A percentile compares a stretch with the other conserved stretches of the same genome.
Conservation (phyloP, 805 yeast species). For the Ogataea chonburiensis region DNA sequence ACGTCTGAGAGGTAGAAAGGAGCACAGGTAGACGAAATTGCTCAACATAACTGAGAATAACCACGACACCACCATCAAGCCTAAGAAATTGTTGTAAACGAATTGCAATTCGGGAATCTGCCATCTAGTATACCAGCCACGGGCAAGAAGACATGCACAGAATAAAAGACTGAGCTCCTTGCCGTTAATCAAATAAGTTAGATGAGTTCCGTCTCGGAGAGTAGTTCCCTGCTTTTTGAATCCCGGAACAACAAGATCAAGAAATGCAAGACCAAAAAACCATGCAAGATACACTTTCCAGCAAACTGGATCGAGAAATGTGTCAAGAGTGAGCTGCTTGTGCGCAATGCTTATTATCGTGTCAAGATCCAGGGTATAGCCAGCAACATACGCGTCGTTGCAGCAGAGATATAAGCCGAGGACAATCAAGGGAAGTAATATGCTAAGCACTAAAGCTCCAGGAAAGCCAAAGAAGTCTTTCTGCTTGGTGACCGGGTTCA, state of each 20-base stretch:
- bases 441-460: conserved; percentile 68
- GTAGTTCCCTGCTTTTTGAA: conserved; percentile 65
- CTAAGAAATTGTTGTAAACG: conserved; percentile 65
- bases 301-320: conserved; percentile 44
- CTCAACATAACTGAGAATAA: conserved; percentile 65
- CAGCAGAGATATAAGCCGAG: conserved; percentile 57
- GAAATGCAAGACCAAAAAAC: conserved; percentile 62
- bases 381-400: conserved; percentile 58
- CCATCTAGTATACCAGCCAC: conserved; percentile 48
- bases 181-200: conserved; percentile 84
- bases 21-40: conserved; percentile 58
- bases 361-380: conserved; percentile 43
- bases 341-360: conserved; percentile 29
- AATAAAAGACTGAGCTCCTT: conserved; percentile 46
- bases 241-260: conserved; percentile 76
- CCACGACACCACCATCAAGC: conserved; percentile 61
- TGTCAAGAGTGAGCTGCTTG: conserved; percentile 19
- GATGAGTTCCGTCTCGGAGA: conserved; percentile 71
- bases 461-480: conserved; percentile 75
- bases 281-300: conserved; percentile 70
- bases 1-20: conserved; percentile 58
- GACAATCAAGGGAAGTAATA: conserved; percentile 66
- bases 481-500: conserved; percentile 69
- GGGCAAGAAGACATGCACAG: conserved; percentile 42
- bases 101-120: conserved; percentile 74